Evolutionary conservation across 2,329 filamentous ascomycete genomes (phyloP).

Genomic region (Seiridium unicorne): DNA sequence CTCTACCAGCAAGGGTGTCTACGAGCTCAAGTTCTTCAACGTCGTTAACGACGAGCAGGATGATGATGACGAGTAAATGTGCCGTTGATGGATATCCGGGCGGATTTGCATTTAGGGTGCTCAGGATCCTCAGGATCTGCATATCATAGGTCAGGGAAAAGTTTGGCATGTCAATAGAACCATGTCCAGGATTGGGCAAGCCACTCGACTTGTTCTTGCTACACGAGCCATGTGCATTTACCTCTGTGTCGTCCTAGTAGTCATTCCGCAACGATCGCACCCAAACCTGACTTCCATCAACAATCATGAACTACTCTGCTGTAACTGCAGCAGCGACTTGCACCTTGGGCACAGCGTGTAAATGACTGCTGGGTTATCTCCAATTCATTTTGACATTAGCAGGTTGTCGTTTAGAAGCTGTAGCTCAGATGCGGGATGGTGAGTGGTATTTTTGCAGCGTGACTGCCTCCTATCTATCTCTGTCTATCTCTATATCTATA

Average conservation of each 20-base stretch:
- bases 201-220: not conserved
- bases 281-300: too few relatives aligned
- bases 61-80: constrained; percentile 93
- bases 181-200: not conserved
- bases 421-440: not conserved
- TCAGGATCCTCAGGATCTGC: constrained; percentile 3
- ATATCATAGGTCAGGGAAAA: constrained; percentile 12
- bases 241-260: too few relatives aligned
- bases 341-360: too few relatives aligned
- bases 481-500: not conserved
- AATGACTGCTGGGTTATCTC: not conserved
- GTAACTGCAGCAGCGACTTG: too few relatives aligned
- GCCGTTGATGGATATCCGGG: constrained; percentile 10
- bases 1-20: constrained; percentile 95
- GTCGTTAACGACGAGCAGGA: constrained; percentile 97
- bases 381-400: not conserved
- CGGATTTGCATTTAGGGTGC: constrained; percentile 1
- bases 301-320: too few relatives aligned
- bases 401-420: not conserved
- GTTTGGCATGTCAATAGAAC: constrained; percentile 9
- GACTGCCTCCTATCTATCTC: not conserved
- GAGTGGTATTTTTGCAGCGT: not conserved
- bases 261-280: too few relatives aligned
- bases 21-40: constrained; percentile 99
- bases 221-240: not conserved